Evolutionary conservation across 768 basidiomycete species (phyloP).

Genomic region (Psilocybe cubensis): DNA sequence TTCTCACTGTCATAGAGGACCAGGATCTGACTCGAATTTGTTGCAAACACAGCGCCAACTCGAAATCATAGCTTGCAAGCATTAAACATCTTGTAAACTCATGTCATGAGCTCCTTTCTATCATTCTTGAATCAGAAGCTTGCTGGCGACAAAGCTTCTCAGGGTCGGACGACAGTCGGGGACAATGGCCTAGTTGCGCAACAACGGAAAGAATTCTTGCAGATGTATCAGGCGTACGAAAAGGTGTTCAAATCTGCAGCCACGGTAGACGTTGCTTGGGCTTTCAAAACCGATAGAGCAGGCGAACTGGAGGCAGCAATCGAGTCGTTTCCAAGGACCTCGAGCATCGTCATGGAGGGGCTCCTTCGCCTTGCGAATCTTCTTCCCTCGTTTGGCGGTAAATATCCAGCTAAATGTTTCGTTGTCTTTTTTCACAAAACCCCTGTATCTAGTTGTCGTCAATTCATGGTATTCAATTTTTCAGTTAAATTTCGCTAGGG

Average conservation of each 20-base stretch:
- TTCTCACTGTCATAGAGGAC: too few relatives aligned
- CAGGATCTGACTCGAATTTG: too few relatives aligned
- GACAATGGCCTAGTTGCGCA: neutral
- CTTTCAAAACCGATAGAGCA: neutral
- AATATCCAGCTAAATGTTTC: neutral
- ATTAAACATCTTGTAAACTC: too few relatives aligned
- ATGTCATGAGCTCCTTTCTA: neutral
- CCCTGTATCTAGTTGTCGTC: constrained; percentile 33
- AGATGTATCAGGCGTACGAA: constrained; percentile 5
- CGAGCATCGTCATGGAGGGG: constrained; percentile 4
- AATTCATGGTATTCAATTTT: constrained; percentile 45
- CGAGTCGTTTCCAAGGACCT: constrained; percentile 4
- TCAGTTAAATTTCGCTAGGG: constrained; percentile 40
- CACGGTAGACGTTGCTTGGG: neutral
- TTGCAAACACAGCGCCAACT: too few relatives aligned
- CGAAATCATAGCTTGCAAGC: too few relatives aligned
- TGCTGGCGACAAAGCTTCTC: neutral
- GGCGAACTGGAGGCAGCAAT: constrained; percentile 1
- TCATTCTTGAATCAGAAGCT: neutral
- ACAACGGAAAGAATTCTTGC: neutral
- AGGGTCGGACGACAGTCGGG: neutral
- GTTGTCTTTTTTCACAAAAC: neutral
- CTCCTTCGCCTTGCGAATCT: constrained; percentile 7
- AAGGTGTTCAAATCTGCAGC: neutral
- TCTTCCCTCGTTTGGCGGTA: constrained; percentile 11